Conservation (phyloP, 129 eudicot genomes). For the Flaveria sonorensis region DNA sequence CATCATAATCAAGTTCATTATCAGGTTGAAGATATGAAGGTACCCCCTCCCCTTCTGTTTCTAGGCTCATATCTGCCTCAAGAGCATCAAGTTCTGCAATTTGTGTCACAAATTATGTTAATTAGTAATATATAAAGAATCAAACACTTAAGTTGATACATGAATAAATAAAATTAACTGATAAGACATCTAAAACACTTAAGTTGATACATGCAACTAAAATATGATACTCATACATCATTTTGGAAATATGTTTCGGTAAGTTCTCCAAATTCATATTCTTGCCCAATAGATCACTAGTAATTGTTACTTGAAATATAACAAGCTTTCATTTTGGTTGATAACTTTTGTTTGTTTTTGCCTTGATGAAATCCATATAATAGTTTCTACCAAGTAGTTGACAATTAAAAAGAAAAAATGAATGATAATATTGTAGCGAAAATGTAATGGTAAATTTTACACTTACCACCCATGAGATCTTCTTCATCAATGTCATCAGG, state of each 20-base stretch:
- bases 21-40: constrained; percentile 92
- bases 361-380: neutral
- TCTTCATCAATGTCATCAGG: constrained; percentile 99
- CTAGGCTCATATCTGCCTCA: constrained; percentile 85
- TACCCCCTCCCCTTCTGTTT: constrained; percentile 74
- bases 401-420: neutral
- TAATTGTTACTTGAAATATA: neutral
- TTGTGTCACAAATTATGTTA: neutral
- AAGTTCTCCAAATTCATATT: neutral
- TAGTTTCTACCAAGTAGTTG: constrained; percentile 2
- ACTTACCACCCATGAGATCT: constrained; percentile 91
- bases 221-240: neutral
- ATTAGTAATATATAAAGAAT: neutral
- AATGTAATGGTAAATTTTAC: neutral
- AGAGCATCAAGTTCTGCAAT: constrained; percentile 83
- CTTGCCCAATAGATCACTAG: neutral
- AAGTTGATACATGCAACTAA: no score
- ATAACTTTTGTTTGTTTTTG: neutral
- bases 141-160: neutral
- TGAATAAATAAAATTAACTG: neutral
- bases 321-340: neutral
- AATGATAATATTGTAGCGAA: neutral
- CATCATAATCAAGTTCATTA: constrained; percentile 53
- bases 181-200: neutral
- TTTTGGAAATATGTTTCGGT: neutral